These are phyloP conservation scores for Heliamphora exappendiculata DNA, from an alignment of 148 eudicot species.

Conservation along the genomic window DNA sequence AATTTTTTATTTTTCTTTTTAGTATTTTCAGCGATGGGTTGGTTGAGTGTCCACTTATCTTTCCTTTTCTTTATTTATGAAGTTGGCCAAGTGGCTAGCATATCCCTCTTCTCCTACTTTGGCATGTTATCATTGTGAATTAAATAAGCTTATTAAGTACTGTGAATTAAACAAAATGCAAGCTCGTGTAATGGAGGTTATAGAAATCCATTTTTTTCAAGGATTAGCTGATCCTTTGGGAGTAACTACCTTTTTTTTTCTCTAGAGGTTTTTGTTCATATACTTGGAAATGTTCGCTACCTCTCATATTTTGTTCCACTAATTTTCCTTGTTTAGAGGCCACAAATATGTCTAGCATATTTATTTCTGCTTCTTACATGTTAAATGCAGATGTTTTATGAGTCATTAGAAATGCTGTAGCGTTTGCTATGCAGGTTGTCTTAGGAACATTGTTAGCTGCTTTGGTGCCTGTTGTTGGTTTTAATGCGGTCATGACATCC, in stretches of 20 bases:
- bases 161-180: background rate
- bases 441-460: slow-evolving; percentile 91
- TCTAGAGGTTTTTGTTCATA: background rate
- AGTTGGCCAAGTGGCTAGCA: background rate
- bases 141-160: background rate
- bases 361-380: background rate
- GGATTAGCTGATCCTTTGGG: no score
- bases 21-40: background rate
- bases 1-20: background rate
- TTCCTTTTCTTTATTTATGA: background rate
- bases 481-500: slow-evolving; percentile 94
- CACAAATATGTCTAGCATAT: background rate
- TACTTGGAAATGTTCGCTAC: background rate
- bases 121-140: background rate
- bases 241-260: no score
- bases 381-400: background rate
- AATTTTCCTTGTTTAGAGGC: background rate
- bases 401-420: background rate
- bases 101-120: background rate
- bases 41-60: background rate
- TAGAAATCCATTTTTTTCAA: background rate
- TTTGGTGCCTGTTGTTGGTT: slow-evolving; percentile 97
- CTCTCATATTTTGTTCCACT: background rate
- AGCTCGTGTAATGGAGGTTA: background rate
- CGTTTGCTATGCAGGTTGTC: slow-evolving; percentile 63